These are phyloP conservation scores for Neurospora sp. DNA, from an alignment of 495 filamentous ascomycete species.

Conservation along the genomic window DNA sequence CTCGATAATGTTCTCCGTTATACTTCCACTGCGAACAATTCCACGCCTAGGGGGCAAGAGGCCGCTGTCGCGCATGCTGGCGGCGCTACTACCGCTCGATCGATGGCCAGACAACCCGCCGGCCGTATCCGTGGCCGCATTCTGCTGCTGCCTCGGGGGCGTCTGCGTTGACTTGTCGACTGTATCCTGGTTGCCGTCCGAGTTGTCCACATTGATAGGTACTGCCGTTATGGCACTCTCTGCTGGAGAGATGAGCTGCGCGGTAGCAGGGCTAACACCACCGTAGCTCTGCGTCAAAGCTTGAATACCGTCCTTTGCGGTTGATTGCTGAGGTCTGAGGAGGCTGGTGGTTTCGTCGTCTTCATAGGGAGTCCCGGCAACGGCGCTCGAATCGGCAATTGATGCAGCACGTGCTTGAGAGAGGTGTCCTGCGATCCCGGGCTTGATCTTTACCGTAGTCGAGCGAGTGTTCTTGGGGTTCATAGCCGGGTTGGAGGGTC, in stretches of 20 bases:
- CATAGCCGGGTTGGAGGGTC: slow-evolving; percentile 82
- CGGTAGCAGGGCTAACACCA: slow-evolving; percentile 29
- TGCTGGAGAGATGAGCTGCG: slow-evolving; percentile 18
- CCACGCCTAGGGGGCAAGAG: slow-evolving; percentile 31
- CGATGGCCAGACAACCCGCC: neutral
- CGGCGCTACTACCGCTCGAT: slow-evolving; percentile 15
- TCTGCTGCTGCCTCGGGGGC: slow-evolving; percentile 3
- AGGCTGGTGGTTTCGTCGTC: slow-evolving; percentile 33
- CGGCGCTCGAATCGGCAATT: slow-evolving; percentile 4
- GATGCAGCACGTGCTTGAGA: slow-evolving; percentile 18
- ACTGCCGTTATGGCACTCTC: slow-evolving; percentile 2
- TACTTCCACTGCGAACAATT: slow-evolving; percentile 69
- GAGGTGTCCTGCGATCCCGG: slow-evolving; percentile 23
- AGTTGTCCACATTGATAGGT: neutral
- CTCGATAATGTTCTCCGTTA: slow-evolving; percentile 80
- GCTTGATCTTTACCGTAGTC: slow-evolving; percentile 85
- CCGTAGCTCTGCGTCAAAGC: slow-evolving; percentile 59
- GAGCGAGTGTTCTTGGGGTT: slow-evolving; percentile 77
- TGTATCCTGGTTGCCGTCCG: neutral
- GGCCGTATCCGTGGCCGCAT: slow-evolving; percentile 17
- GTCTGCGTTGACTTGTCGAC: neutral
- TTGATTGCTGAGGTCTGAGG: slow-evolving; percentile 21
- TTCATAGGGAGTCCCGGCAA: slow-evolving; percentile 13
- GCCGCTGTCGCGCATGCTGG: slow-evolving; percentile 9
- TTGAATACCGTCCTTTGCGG: slow-evolving; percentile 58